Conservation (phyloP, 1,139 yeast genomes). For the Debaryomyces coudertii region DNA sequence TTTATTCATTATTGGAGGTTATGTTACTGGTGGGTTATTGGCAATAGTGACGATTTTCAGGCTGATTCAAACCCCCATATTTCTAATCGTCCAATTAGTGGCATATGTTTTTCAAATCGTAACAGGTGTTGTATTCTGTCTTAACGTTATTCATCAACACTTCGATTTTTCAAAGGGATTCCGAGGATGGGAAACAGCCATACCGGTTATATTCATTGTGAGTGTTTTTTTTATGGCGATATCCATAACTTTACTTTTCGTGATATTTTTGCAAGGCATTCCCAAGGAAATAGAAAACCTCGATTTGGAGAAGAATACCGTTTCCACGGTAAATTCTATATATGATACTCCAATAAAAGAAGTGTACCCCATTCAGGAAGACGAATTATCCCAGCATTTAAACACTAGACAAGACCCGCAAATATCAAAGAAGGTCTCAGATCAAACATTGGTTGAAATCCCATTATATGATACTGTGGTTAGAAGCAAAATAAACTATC, state of each 20-base stretch:
- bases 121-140: slow-evolving; percentile 24
- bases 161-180: slow-evolving; percentile 5
- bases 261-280: not conserved
- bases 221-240: slow-evolving; percentile 14
- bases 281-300: not conserved
- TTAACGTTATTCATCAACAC: slow-evolving; percentile 17
- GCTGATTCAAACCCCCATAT: not conserved
- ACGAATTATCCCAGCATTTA: not conserved
- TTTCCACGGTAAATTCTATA: not conserved
- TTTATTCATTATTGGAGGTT: slow-evolving; percentile 4
- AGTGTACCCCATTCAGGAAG: not conserved
- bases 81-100: slow-evolving; percentile 10
- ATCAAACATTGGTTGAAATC: slow-evolving; percentile 14
- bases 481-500: slow-evolving; percentile 1
- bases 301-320: slow-evolving; percentile 4
- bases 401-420: not conserved
- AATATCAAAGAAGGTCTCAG: slow-evolving; percentile 15
- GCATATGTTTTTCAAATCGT: slow-evolving; percentile 21
- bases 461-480: slow-evolving; percentile 7
- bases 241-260: slow-evolving; percentile 9
- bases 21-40: not conserved
- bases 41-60: not conserved
- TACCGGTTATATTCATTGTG: slow-evolving; percentile 17
- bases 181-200: slow-evolving; percentile 14
- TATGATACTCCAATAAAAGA: not conserved